Percentiles rank a stretch among this genome's conserved stretches.
phyloP scores from a whole-genome alignment of 2,329 filamentous ascomycete species.

The Ilyonectria robusta region DNA sequence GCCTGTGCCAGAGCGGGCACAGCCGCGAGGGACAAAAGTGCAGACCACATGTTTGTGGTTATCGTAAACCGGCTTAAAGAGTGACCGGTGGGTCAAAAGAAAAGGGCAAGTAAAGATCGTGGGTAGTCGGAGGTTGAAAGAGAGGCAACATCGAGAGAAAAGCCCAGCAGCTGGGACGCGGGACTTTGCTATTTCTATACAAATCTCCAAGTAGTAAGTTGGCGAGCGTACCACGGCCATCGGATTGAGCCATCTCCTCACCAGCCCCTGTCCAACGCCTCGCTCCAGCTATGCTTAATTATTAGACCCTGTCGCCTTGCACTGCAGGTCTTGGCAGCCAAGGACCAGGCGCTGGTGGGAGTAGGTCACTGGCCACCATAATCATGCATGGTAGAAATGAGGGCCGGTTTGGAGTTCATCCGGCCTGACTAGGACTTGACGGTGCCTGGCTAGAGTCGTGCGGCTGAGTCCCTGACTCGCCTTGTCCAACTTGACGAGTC shows the following conservation, averaged over 20 bases:
- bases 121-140: slow-evolving; percentile 10
- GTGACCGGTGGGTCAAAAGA: slow-evolving; percentile 37
- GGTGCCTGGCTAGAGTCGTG: background rate
- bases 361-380: background rate
- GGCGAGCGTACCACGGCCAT: background rate
- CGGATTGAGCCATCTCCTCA: background rate
- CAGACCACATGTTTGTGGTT: slow-evolving; percentile 47
- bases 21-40: slow-evolving; percentile 49
- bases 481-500: background rate
- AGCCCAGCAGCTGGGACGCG: background rate
- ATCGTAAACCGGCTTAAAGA: slow-evolving; percentile 44
- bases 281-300: background rate
- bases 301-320: background rate
- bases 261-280: background rate
- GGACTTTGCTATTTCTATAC: background rate
- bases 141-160: background rate
- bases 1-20: slow-evolving; percentile 48
- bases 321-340: background rate
- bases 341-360: background rate
- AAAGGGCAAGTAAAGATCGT: slow-evolving; percentile 24
- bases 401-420: background rate
- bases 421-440: background rate
- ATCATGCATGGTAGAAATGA: slow-evolving; percentile 24
- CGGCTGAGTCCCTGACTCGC: background rate
- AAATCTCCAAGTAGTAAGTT: background rate